Evolutionary conservation across 2,329 filamentous ascomycete genomes (phyloP), one percentile per base, ranked within the genome.

Genomic region (Ampelomyces quisqualis): DNA sequence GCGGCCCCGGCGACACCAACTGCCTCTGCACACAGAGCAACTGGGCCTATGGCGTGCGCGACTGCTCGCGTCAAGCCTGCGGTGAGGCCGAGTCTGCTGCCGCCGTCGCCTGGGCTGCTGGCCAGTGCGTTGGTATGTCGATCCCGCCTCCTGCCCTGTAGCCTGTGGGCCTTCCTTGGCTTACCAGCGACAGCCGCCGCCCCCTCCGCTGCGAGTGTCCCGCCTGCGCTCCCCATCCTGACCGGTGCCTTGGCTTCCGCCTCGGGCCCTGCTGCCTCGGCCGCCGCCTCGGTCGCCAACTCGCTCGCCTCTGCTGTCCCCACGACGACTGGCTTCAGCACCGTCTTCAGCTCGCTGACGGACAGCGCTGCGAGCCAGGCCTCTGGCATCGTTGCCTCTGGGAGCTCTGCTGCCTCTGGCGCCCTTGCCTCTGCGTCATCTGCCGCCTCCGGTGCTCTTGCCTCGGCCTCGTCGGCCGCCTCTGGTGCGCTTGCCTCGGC

Each of bases 1-100:
- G 74, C 57, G 15, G 49, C 11, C 13, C 43, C 9, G 58, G 58
- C 10, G 71, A 75, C 49, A 46, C 61, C 22, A 40, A 43, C 37
- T 77, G 73, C 66, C 68, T 73, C 44, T 77, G 74, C 67, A 51
- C 45, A n/a, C 64, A 73, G 40, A 45, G 43, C 23, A 58, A 73
- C 64, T 77, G 74, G 49, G 65, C 62, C 42, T 73, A 70, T 41
- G 74, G 73, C 45, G 60, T 77, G 34, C 71, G 73, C 43, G 73
- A 77, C 55, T 77, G 73, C 62, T 63, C 71, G 41, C 68, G 57
- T 40, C 61, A 70, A 51, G 69, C 69, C 22, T 75, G 73, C 50
- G 34, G 43, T 34, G 36, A 40, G 6, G 45, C 42, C 1, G 51
- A 64, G 23, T 59, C 65, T 31, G 48, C 40, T 36, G 33, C 44